These are phyloP conservation scores for Spizellomyces punctatus DNA, from an alignment of 192 early-diverging fungal species.

Conservation along the genomic window DNA sequence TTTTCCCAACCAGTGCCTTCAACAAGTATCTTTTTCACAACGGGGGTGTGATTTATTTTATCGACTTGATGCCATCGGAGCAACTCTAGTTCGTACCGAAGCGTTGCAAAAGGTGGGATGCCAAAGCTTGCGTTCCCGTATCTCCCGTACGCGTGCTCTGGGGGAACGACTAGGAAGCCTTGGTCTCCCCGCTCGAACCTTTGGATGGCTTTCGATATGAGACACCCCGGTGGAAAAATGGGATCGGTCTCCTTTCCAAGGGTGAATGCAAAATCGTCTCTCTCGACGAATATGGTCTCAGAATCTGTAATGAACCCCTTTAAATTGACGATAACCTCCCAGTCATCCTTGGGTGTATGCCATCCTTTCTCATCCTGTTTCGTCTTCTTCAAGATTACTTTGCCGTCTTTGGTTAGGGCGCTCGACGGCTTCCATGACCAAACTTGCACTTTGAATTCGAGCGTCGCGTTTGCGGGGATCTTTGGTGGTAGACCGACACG, in stretches of 20 bases:
- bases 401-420: constrained; percentile 14
- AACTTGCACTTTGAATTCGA: constrained; percentile 64
- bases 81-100: constrained; percentile 16
- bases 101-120: not conserved
- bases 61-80: constrained; percentile 19
- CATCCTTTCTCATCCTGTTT: constrained; percentile 14
- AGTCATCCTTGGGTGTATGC: constrained; percentile 25
- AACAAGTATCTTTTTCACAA: constrained; percentile 10
- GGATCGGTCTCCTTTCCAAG: not conserved
- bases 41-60: not conserved
- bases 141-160: not conserved
- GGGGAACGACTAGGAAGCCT: constrained; percentile 6
- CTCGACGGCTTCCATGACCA: constrained; percentile 8
- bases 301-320: not conserved
- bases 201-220: constrained; percentile 15
- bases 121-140: not conserved
- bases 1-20: constrained; percentile 26
- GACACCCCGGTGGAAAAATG: not conserved
- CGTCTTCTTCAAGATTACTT: constrained; percentile 21
- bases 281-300: not conserved
- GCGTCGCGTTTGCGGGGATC: constrained; percentile 62
- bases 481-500: constrained; percentile 52
- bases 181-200: constrained; percentile 29
- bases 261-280: not conserved
- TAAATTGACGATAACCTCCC: constrained; percentile 22